These are phyloP conservation scores for Metarhizium rileyi DNA, from an alignment of 2,329 filamentous ascomycete species.

Conservation along the genomic window DNA sequence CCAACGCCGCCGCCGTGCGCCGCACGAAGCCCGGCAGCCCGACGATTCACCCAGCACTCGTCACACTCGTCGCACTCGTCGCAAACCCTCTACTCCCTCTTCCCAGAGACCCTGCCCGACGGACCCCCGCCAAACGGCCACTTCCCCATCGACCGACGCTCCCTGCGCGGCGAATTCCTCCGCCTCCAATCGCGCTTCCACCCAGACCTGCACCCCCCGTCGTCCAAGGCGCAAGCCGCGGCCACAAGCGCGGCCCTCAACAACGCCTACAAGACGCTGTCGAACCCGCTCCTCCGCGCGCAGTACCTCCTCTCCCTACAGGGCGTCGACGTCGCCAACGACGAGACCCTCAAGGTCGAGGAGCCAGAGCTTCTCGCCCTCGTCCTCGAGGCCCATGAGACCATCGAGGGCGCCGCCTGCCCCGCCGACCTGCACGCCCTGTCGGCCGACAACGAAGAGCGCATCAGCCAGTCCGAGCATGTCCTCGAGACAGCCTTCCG, in stretches of 20 bases:
- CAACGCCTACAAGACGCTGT: conserved; percentile 80
- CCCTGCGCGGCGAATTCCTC: conserved; percentile 77
- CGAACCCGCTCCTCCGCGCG: conserved; percentile 69
- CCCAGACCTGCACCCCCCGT: conserved; percentile 55
- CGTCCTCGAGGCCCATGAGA: conserved; percentile 71
- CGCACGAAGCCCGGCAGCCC: background rate
- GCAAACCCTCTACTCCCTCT: conserved; percentile 73
- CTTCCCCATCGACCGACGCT: conserved; percentile 62
- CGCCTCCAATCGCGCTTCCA: conserved; percentile 69
- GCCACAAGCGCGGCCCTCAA: conserved; percentile 77
- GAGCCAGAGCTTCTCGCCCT: conserved; percentile 62
- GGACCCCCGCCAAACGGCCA: conserved; percentile 70
- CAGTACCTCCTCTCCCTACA: conserved; percentile 74
- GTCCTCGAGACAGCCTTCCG: conserved; percentile 56
- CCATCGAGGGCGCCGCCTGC: conserved; percentile 58
- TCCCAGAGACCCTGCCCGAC: conserved; percentile 64
- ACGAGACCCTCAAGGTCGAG: conserved; percentile 64
- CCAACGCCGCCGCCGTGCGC: background rate
- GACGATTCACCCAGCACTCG: background rate
- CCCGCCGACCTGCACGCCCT: conserved; percentile 56
- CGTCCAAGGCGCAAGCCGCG: conserved; percentile 55
- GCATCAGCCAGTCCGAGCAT: conserved; percentile 55
- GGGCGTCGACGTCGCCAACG: conserved; percentile 68
- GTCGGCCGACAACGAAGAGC: conserved; percentile 53
- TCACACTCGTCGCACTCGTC: background rate